phyloP scores from a whole-genome alignment of 2,329 filamentous ascomycete genomes.

The Lachnellula arida region DNA sequence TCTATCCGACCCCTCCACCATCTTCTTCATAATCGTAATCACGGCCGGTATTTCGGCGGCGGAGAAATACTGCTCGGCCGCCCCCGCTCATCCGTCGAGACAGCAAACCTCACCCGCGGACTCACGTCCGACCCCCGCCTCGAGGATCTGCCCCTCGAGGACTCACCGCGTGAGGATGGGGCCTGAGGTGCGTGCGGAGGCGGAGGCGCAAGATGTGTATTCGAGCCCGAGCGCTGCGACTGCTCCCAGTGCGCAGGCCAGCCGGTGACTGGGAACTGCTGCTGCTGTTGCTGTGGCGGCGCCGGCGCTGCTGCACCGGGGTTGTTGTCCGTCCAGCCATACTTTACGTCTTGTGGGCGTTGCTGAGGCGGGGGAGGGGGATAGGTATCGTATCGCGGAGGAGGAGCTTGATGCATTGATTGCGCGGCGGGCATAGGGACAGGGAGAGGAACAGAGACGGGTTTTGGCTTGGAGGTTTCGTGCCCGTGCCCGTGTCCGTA shows the following conservation, averaged over 20 bases:
- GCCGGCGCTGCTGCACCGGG: not conserved
- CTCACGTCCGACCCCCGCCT: slow-evolving; percentile 44
- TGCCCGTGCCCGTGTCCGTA: too few relatives aligned
- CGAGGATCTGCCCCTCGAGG: slow-evolving; percentile 11
- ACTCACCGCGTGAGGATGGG: slow-evolving; percentile 3
- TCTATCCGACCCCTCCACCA: not conserved
- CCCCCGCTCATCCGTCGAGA: slow-evolving; percentile 49
- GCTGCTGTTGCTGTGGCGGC: slow-evolving; percentile 3
- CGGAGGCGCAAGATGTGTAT: not conserved
- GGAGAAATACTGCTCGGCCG: slow-evolving; percentile 5
- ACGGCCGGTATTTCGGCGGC: slow-evolving; percentile 16
- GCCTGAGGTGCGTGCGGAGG: not conserved
- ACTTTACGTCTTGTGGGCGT: slow-evolving; percentile 20
- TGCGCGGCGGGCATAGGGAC: not conserved
- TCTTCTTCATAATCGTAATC: not conserved
- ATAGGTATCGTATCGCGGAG: not conserved
- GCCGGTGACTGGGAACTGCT: slow-evolving; percentile 20
- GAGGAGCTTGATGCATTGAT: not conserved
- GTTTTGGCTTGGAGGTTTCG: slow-evolving; percentile 8
- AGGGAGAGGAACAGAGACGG: not conserved
- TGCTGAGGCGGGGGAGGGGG: slow-evolving; percentile 1
- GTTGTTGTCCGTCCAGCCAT: slow-evolving; percentile 22
- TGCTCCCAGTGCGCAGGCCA: slow-evolving; percentile 25
- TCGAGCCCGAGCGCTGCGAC: slow-evolving; percentile 7
- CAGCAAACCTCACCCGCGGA: slow-evolving; percentile 70